These are phyloP conservation scores for Lathyrus oleraceus DNA, from an alignment of 306 rosid genomes.

Conservation along the genomic window DNA sequence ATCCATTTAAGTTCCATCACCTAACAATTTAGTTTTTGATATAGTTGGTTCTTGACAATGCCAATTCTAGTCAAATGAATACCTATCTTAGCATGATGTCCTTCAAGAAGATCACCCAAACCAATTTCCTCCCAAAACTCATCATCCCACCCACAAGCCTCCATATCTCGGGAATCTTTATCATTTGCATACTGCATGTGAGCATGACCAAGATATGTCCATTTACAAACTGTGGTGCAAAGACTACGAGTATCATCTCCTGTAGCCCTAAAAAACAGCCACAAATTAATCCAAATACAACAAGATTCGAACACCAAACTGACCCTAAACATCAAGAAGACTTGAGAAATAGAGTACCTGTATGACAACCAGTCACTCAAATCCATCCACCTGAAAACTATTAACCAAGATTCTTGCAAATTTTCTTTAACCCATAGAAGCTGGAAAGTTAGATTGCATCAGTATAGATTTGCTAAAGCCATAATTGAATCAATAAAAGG, in stretches of 20 bases:
- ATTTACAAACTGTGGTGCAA: conserved; percentile 95
- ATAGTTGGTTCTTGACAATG: conserved; percentile 20
- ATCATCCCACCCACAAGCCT: conserved; percentile 99
- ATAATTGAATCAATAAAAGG: conserved; percentile 12
- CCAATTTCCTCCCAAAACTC: conserved; percentile 99
- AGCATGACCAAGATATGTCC: conserved; percentile 99
- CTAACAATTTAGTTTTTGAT: conserved; percentile 17
- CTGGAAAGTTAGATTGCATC: conserved; percentile 51
- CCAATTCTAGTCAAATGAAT: conserved; percentile 22
- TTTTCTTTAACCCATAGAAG: conserved; percentile 99
- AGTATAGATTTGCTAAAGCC: conserved; percentile 31
- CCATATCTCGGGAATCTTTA: conserved; percentile 79
- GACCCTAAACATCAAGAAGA: conserved; percentile 26
- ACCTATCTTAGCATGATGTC: conserved; percentile 99
- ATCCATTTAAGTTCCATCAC: background rate
- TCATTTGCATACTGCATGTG: conserved; percentile 79
- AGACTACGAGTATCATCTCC: conserved; percentile 97
- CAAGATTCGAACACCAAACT: conserved; percentile 33
- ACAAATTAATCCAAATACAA: conserved; percentile 31
- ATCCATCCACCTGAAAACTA: conserved; percentile 99
- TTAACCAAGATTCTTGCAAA: conserved; percentile 87
- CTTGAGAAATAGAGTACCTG: conserved; percentile 54
- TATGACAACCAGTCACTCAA: conserved; percentile 98
- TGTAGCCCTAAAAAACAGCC: conserved; percentile 68
- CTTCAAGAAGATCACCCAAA: conserved; percentile 88